phyloP scores from a whole-genome alignment of 2,329 filamentous ascomycete species.

The Calcarisporium arbuscula region DNA sequence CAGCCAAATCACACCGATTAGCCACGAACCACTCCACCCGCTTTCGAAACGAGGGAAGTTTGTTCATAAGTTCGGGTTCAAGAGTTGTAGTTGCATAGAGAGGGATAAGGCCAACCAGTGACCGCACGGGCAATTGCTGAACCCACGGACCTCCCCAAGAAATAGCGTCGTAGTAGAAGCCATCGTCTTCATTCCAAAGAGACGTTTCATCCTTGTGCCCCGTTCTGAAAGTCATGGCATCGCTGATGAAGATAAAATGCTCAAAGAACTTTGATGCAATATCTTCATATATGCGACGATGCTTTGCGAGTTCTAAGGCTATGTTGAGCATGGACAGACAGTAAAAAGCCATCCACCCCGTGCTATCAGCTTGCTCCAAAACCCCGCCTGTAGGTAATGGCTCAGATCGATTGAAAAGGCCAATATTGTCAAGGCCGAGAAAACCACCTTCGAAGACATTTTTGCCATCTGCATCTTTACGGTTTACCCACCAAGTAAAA shows the following conservation, averaged over 20 bases:
- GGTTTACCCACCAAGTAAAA: conserved; percentile 99
- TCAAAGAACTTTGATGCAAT: conserved; percentile 98
- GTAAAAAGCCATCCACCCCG: conserved; percentile 99
- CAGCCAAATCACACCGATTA: conserved; percentile 77
- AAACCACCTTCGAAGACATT: conserved; percentile 98
- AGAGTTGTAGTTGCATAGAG: conserved; percentile 88
- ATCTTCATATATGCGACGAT: conserved; percentile 91
- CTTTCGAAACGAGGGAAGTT: conserved; percentile 87
- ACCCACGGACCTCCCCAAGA: conserved; percentile 92
- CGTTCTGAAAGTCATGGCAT: conserved; percentile 85
- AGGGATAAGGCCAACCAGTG: conserved; percentile 87
- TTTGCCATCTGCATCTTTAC: conserved; percentile 89
- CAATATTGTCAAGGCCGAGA: conserved; percentile 93
- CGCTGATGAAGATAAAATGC: conserved; percentile 95
- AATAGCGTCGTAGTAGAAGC: conserved; percentile 98
- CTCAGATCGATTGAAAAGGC: conserved; percentile 93
- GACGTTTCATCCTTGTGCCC: conserved; percentile 69
- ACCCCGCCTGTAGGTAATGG: conserved; percentile 89
- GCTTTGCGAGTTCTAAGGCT: conserved; percentile 87
- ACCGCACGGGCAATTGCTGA: conserved; percentile 86
- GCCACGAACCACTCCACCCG: conserved; percentile 91
- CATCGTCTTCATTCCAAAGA: conserved; percentile 93
- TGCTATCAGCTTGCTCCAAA: conserved; percentile 93
- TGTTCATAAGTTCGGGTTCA: conserved; percentile 89
- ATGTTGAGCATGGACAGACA: conserved; percentile 97